Evolutionary conservation across 768 basidiomycete genomes (phyloP), one percentile per base, ranked within the genome.

Genomic region (Pleurotus ostreatus): DNA sequence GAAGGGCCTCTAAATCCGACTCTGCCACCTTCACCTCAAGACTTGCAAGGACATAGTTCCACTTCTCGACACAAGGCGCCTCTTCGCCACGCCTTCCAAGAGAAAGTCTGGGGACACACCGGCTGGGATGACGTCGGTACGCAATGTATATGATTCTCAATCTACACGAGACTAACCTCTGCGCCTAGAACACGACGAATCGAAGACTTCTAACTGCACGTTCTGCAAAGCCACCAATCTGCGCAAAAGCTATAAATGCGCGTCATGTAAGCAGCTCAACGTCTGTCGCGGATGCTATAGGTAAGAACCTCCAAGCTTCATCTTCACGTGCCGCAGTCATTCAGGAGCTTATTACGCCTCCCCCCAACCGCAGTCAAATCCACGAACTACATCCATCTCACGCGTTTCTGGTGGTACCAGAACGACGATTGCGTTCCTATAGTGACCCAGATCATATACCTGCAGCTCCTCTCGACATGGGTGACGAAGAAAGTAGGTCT

Each of bases 311-410:
- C 49, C 26, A 44, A 16, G 41, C 18, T 46, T 25, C 12, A 44
- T 47, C 48, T 41, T 8, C 46, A 49, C 46, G 55, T 56, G 45
- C 45, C 55, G 39, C 55, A 56, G 25, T 13, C 16, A 37, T 6
- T 2, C 11, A 47, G 6, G 47, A 38, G 6, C 20, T 59, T 51
- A 26, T 15, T 56, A 61, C 48, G 13, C 46, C 18, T 41, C 30
- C 30, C 30, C 30, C 30, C 34, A 41, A 30, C 55, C 53, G 46
- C 59, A 94, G 93, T 65, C 85, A 91, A 71, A 93, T 94, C 9
- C 91, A 95, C 61, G 92, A 94, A 63, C 81, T 96, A 13, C 94
- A 98, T 64, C 95, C 94, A 1, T 80, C 83, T 0, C 93, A 98
- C 64, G 84, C 89, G 1, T 97, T 96, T 76, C 72, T 95, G 16